A percentile compares a stretch with the other conserved stretches of the same genome.
Conservation (phyloP, 1,139 yeast genomes). For the Maudiozyma humilis region DNA sequence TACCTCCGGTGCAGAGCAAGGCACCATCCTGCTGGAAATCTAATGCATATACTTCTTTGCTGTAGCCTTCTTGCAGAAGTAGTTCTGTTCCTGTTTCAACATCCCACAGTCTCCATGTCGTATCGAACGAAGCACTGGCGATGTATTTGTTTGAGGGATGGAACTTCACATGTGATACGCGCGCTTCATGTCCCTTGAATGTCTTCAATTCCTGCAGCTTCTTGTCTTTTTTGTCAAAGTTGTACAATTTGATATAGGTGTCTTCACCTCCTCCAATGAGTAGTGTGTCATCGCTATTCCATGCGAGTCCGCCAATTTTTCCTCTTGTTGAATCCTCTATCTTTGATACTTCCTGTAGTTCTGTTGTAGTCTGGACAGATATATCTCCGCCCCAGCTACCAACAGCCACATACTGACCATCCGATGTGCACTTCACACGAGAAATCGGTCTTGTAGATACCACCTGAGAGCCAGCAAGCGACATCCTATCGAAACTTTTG, state of each 20-base stretch:
- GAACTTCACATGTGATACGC: conserved; percentile 56
- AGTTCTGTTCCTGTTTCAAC: conserved; percentile 40
- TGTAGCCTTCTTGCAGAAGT: conserved; percentile 75
- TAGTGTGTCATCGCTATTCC: conserved; percentile 39
- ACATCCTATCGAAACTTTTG: conserved; percentile 34
- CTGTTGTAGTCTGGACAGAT: conserved; percentile 38
- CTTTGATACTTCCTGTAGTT: conserved; percentile 33
- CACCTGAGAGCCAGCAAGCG: conserved; percentile 61
- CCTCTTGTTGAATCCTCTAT: conserved; percentile 40
- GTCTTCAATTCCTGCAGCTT: conserved; percentile 13
- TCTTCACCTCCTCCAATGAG: conserved; percentile 60
- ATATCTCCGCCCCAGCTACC: conserved; percentile 86
- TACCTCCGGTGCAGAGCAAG: conserved; percentile 66
- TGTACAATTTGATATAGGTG: conserved; percentile 47
- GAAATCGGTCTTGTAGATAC: conserved; percentile 65
- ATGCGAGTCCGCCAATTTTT: conserved; percentile 62
- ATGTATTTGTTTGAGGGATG: conserved; percentile 56
- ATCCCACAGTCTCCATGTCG: conserved; percentile 91
- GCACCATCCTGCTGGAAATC: conserved; percentile 74
- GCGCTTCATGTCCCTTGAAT: conserved; percentile 38
- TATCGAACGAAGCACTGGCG: conserved; percentile 74
- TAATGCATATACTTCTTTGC: conserved; percentile 59
- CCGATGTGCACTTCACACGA: conserved; percentile 41
- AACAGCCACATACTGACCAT: conserved; percentile 40
- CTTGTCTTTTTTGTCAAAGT: conserved; percentile 16